Base-by-base conservation (phyloP, 495 filamentous ascomycete species). In the Podospora australis region DNA sequence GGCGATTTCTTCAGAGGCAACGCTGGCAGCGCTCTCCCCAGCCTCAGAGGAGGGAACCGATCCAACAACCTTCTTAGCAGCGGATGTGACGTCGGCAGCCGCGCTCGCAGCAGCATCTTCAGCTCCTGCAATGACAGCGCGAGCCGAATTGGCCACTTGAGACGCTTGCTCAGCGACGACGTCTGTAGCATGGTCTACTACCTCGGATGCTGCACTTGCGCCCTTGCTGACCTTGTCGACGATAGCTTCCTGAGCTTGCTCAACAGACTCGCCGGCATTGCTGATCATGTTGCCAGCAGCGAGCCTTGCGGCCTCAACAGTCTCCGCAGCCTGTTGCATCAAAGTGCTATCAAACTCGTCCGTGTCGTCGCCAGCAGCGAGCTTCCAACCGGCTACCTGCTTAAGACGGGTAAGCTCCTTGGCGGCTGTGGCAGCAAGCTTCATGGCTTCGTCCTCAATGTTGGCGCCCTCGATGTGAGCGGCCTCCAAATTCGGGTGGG, bases 301-400 rank as follows among this genome's bases (percentile, higher is more conserved):
- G 4, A 13, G 40, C 41, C 49, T 57, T 9, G 66, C 56, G 8
- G 58, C 57, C 34, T 65, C 48, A 8, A 55, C 68, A 4, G 61
- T 61, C 39, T 75, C 67, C 20, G 70, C 71, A 11, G 72, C 71
- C 24, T 64, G 44, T 36, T 68, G 67, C 53, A 69, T 64, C 21
- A 61, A 55, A 8, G 68, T 67, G 43, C 69, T 70, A 38, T 74
- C 73, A 47, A 95, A 97, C 58, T 94, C 82, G 35, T 91, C 78
- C 11, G 78, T 82, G 2, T 78, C 70, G 57, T 96, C 94, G 21
- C 75, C 66, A 32, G 89, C 81, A 19, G 78, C 73, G 39, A 96
- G 75, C 68, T 97, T 97, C 86, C 87, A 94, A 52, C 74, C 73
- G 20, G 82, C 87, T 34, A 94, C 84, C 52, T 86, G 83, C 77